These are phyloP conservation scores for Syncephalastrum contaminatum DNA, from an alignment of 371 early-diverging fungal species.

Conservation along the genomic window DNA sequence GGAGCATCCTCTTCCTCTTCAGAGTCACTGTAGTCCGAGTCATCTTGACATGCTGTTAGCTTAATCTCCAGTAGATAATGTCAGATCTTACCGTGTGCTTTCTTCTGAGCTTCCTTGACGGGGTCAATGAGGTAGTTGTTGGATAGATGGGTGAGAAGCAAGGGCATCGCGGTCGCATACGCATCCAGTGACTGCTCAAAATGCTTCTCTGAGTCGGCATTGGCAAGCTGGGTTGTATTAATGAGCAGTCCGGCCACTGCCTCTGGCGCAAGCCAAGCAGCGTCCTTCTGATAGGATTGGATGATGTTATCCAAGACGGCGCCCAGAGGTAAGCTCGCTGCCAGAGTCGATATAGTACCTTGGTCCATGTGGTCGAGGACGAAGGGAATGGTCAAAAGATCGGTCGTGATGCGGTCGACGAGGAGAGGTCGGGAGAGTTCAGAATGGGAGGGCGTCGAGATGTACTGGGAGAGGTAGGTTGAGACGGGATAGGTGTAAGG, in stretches of 20 bases:
- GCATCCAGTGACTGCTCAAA: constrained; percentile 5
- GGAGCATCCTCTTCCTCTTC: constrained; percentile 26
- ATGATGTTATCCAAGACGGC: constrained; percentile 12
- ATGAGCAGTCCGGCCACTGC: constrained; percentile 28
- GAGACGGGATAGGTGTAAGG: neutral
- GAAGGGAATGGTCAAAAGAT: constrained; percentile 16
- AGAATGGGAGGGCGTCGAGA: neutral
- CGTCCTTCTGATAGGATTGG: constrained; percentile 7
- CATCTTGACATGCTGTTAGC: constrained; percentile 15
- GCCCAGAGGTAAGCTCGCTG: constrained; percentile 10
- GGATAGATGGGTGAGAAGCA: constrained; percentile 16
- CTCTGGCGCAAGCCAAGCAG: constrained; percentile 1
- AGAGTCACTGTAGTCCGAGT: constrained; percentile 37
- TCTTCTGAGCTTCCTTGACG: constrained; percentile 15
- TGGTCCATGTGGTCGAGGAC: constrained; percentile 16
- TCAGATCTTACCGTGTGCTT: constrained; percentile 14
- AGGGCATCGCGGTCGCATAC: constrained; percentile 27
- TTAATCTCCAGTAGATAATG: too few species aligned
- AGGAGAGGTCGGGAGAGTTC: constrained; percentile 4
- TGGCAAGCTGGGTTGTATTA: constrained; percentile 30
- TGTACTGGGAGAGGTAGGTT: neutral
- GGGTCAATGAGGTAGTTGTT: constrained; percentile 30
- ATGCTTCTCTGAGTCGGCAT: constrained; percentile 10
- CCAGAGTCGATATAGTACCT: neutral
- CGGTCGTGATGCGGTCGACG: constrained; percentile 1